Percentiles rank a stretch among this genome's conserved stretches.
Evolutionary conservation across 306 rosid genomes (phyloP).

Genomic region (Quillaja saponaria): DNA sequence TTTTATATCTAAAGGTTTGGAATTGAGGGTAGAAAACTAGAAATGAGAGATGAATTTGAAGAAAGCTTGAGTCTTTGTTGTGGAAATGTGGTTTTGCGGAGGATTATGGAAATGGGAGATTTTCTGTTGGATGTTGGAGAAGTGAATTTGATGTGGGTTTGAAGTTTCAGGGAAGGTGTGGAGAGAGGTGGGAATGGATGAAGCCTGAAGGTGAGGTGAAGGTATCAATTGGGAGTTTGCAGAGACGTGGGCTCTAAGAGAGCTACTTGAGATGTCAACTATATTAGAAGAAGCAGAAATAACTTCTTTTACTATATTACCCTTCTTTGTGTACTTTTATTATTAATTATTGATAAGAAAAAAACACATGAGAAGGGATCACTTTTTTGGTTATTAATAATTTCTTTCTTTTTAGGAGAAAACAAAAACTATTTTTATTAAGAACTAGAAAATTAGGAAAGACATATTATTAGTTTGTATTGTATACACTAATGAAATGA

Average conservation of each 20-base stretch:
- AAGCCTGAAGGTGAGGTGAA: constrained; percentile 35
- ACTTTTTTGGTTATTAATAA: too few species aligned
- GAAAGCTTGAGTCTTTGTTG: not conserved
- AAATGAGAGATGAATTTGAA: not conserved
- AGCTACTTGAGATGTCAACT: constrained; percentile 42
- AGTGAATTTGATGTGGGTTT: constrained; percentile 24
- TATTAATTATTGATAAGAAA: too few species aligned
- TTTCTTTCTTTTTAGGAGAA: too few species aligned
- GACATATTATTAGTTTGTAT: too few species aligned
- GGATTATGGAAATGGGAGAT: not conserved
- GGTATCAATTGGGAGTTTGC: constrained; percentile 26
- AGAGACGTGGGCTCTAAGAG: constrained; percentile 51
- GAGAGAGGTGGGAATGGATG: constrained; percentile 5
- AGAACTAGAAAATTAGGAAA: too few species aligned
- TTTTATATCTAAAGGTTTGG: not conserved
- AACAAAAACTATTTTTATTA: too few species aligned
- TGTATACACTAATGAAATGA: too few species aligned
- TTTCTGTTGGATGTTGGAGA: not conserved
- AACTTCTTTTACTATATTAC: not conserved
- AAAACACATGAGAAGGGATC: too few species aligned
- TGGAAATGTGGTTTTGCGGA: constrained; percentile 1
- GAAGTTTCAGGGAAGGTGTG: not conserved
- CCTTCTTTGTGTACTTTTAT: too few species aligned
- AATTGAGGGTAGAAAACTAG: too few species aligned
- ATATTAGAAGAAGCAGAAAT: not conserved